A percentile compares a stretch with the other conserved stretches of the same genome.
phyloP scores from a whole-genome alignment of 768 basidiomycete species.

The Rhizopogon salebrosus region DNA sequence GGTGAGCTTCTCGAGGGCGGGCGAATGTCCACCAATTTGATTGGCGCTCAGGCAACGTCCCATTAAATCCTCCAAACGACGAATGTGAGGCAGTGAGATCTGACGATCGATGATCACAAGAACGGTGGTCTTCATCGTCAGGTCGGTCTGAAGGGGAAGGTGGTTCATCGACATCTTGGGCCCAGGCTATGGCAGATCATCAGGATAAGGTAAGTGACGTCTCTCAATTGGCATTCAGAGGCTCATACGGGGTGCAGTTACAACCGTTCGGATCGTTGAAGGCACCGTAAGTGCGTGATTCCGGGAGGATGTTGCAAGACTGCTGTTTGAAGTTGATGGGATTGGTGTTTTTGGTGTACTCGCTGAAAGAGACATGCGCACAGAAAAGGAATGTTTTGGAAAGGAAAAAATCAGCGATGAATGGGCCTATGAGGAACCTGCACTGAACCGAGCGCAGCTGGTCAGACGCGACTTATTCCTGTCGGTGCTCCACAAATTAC shows the following conservation, averaged over 20 bases:
- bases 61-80: constrained; percentile 27
- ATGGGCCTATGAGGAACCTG: too few relatives aligned
- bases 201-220: constrained; percentile 1
- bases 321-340: constrained; percentile 18
- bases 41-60: constrained; percentile 26
- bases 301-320: constrained; percentile 25
- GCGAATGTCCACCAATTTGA: constrained; percentile 78
- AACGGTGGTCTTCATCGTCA: constrained; percentile 32
- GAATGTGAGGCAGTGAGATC: constrained; percentile 53
- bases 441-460: too few relatives aligned
- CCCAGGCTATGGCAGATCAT: constrained; percentile 57
- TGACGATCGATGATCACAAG: constrained; percentile 38
- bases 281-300: constrained; percentile 18
- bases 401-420: too few relatives aligned
- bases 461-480: too few relatives aligned
- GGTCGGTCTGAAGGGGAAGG: constrained; percentile 56
- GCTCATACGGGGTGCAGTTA: constrained; percentile 66
- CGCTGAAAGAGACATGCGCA: constrained; percentile 13
- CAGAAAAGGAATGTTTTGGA: not conserved
- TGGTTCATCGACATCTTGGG: constrained; percentile 76
- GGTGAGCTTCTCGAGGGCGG: constrained; percentile 40
- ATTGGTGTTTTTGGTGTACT: constrained; percentile 13
- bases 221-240: not conserved
- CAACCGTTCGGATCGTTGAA: constrained; percentile 48
- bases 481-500: not conserved